Conservation (phyloP, 345 rosid species). For the Viola odorata region DNA sequence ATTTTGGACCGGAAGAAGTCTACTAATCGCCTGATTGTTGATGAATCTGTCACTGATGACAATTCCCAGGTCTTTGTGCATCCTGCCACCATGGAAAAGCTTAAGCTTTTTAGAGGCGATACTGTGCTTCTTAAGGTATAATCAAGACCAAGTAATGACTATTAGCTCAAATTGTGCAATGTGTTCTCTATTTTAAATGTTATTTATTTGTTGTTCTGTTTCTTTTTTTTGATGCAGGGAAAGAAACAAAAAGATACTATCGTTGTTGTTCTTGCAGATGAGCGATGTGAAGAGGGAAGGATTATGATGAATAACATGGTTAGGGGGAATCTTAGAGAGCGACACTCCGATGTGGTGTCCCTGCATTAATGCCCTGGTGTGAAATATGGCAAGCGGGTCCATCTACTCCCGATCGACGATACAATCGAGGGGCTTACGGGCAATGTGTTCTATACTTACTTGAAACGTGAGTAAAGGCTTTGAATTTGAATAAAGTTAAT, state of each 20-base stretch:
- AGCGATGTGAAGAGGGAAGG: constrained; percentile 25
- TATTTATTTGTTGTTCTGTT: too few relatives aligned
- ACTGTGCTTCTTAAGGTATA: constrained; percentile 25
- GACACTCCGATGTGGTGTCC: constrained; percentile 33
- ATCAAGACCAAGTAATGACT: too few relatives aligned
- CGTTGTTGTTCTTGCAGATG: constrained; percentile 29
- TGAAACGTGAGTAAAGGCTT: constrained; percentile 21
- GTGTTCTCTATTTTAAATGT: too few relatives aligned
- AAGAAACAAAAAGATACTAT: constrained; percentile 35
- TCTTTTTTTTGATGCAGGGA: constrained; percentile 17
- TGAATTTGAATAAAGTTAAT: too few relatives aligned
- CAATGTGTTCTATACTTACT: constrained; percentile 27
- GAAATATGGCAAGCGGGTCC: constrained; percentile 29
- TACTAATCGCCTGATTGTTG: constrained; percentile 32
- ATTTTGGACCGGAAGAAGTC: constrained; percentile 30
- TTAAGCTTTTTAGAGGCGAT: constrained; percentile 29
- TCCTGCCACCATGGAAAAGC: constrained; percentile 32
- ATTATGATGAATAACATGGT: constrained; percentile 34
- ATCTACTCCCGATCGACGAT: constrained; percentile 36
- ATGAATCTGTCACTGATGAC: constrained; percentile 29
- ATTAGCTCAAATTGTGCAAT: too few relatives aligned
- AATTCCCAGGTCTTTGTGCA: constrained; percentile 27
- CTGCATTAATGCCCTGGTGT: constrained; percentile 30
- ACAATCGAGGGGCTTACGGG: constrained; percentile 36
- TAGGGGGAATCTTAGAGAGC: constrained; percentile 28